A percentile compares a stretch with the other conserved stretches of the same genome.
Conservation (phyloP, 108 stramenopile species). For the Skeletonema tropicum region DNA sequence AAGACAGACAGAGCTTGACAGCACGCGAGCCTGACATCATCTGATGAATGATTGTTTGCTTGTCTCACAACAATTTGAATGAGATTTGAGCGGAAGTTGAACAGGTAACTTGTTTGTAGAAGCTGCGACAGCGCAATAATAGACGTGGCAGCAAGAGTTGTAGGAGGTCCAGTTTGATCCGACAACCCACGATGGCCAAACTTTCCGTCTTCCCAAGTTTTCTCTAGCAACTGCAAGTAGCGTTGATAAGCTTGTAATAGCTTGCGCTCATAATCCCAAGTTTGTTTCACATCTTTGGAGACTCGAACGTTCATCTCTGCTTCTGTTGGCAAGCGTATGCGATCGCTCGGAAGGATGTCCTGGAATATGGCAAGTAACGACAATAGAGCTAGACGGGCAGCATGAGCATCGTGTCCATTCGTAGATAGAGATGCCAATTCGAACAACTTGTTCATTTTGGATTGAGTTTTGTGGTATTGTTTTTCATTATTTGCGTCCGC, state of each 20-base stretch:
- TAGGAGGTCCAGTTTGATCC: slow-evolving; percentile 38
- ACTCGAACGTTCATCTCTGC: slow-evolving; percentile 79
- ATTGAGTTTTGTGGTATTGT: slow-evolving; percentile 43
- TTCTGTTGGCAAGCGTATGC: slow-evolving; percentile 89
- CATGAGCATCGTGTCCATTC: slow-evolving; percentile 70
- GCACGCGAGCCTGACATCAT: slow-evolving; percentile 70
- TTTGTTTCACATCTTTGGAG: slow-evolving; percentile 85
- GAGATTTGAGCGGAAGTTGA: slow-evolving; percentile 89
- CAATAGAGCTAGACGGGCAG: slow-evolving; percentile 76
- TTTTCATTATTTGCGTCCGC: slow-evolving; percentile 14
- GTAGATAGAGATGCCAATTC: slow-evolving; percentile 57
- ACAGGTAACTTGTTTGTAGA: slow-evolving; percentile 73
- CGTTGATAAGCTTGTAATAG: slow-evolving; percentile 79
- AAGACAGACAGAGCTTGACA: slow-evolving; percentile 66
- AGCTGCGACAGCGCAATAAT: slow-evolving; percentile 77
- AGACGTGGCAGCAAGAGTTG: slow-evolving; percentile 67
- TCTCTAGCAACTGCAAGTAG: slow-evolving; percentile 79
- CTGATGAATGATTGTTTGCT: slow-evolving; percentile 59
- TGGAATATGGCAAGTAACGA: slow-evolving; percentile 89
- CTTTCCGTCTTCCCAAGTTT: slow-evolving; percentile 62
- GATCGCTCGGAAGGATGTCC: slow-evolving; percentile 91
- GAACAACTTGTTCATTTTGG: slow-evolving; percentile 62
- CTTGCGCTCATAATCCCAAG: slow-evolving; percentile 78
- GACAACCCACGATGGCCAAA: slow-evolving; percentile 16
- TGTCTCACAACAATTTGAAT: slow-evolving; percentile 68